A percentile compares a stretch with the other conserved stretches of the same genome.
These are phyloP conservation scores for Simplicillium aogashimaense DNA, from an alignment of 2,329 filamentous ascomycete species.

Conservation along the genomic window DNA sequence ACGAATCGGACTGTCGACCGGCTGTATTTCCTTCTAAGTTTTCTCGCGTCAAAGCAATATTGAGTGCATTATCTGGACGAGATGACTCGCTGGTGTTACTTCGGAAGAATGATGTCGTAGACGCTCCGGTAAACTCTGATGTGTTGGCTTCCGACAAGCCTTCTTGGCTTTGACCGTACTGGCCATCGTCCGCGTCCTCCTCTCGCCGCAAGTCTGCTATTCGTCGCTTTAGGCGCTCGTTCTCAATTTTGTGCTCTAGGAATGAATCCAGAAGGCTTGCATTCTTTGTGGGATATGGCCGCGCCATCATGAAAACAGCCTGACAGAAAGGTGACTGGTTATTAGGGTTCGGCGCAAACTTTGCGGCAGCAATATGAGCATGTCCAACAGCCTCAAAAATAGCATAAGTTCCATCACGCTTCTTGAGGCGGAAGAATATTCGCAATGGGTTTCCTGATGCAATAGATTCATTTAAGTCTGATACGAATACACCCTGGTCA, in stretches of 20 bases:
- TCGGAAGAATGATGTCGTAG: constrained; percentile 18
- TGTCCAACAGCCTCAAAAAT: constrained; percentile 93
- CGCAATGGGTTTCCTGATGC: constrained; percentile 69
- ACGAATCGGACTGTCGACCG: constrained; percentile 60
- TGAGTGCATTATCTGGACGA: constrained; percentile 53
- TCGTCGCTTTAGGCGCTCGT: constrained; percentile 73
- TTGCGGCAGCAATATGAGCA: constrained; percentile 70
- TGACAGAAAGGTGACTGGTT: constrained; percentile 65
- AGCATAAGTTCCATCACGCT: constrained; percentile 58
- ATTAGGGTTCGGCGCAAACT: constrained; percentile 50
- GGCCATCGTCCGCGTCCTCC: constrained; percentile 70
- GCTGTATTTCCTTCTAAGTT: constrained; percentile 66
- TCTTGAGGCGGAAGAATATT: constrained; percentile 79
- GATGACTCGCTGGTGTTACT: constrained; percentile 25
- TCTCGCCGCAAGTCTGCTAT: constrained; percentile 80
- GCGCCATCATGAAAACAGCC: constrained; percentile 88
- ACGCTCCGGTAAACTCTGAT: constrained; percentile 33
- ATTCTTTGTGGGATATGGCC: constrained; percentile 84
- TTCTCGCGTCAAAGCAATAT: constrained; percentile 64
- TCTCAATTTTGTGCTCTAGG: constrained; percentile 93
- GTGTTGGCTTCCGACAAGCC: constrained; percentile 36
- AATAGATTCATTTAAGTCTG: constrained; percentile 85
- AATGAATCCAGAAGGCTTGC: constrained; percentile 82
- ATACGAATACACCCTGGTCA: constrained; percentile 71
- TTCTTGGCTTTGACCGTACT: constrained; percentile 51